Base-by-base conservation (phyloP, 331 rosid genomes). In the Quercus lobata region DNA sequence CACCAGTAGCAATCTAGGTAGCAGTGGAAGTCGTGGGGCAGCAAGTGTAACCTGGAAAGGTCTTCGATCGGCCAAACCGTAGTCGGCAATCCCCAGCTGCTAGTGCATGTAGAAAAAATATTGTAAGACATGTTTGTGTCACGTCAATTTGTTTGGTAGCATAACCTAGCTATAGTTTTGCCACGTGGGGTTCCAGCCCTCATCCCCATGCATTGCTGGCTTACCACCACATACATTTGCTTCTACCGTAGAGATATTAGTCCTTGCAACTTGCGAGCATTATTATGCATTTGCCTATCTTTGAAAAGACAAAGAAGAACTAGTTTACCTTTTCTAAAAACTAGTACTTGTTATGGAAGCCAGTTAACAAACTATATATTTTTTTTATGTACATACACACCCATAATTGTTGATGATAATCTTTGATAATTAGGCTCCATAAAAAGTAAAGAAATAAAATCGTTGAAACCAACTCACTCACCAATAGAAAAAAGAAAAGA, bases 21-120 rank as follows among this genome's bases (percentile, higher is more conserved):
- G 70, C 41, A 29, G 44, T 9, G n/a, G n/a, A 63, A 63, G 6
- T 29, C 70, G 70, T 29, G 44, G 22, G 70, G 12, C 3, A 2
- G 46, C 12, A 41, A 41, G 46, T 41, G 46, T 41, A 63, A 6
- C 70, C 70, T 29, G 49, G 19, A 9, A 60, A 9, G 18, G 16
- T 37, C 32, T 25, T 44, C 25, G 70, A 41, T 41, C 46, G 46
- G 62, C 70, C 22, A 22, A 27, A 37, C 18, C n/a, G 19, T 7
- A 56, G 76, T 77, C 74, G 85, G 82, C 85, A 74, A 32, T 8
- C 58, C 66, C 81, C 14, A 52, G 41, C 54, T 27, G 55, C 19
- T 29, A 29, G 35, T 54, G 44, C 30, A 14, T 76, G 56, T 76
- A 34, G 52, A 49, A 49, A 41, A 41, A 8, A 41, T 8, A 41